These are phyloP conservation scores for Margaritispora aquatica DNA, from an alignment of 495 filamentous ascomycete genomes.

Conservation along the genomic window DNA sequence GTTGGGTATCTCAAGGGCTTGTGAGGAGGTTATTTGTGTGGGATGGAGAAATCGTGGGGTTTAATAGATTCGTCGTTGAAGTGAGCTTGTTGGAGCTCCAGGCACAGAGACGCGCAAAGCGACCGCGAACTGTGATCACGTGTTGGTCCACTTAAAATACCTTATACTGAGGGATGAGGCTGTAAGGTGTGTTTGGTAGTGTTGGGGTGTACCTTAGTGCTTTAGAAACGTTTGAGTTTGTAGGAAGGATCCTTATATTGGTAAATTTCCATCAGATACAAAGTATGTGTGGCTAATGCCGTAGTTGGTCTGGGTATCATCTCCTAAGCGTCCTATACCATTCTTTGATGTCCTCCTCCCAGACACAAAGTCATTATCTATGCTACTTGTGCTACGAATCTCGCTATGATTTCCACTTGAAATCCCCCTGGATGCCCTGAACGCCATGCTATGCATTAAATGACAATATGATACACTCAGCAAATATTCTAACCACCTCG, in stretches of 20 bases:
- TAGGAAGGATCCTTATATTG: too few species aligned
- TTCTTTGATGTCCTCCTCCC: too few species aligned
- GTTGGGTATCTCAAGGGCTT: not conserved
- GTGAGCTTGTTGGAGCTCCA: conserved; percentile 20
- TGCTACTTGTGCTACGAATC: not conserved
- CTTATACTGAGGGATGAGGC: too few species aligned
- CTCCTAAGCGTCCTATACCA: too few species aligned
- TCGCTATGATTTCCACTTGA: not conserved
- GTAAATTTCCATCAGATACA: not conserved
- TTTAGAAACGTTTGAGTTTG: too few species aligned
- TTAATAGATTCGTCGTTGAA: conserved; percentile 3
- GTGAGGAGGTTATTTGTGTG: not conserved
- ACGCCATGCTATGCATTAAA: conserved; percentile 15
- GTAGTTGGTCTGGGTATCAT: too few species aligned
- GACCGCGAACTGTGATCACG: conserved; percentile 10
- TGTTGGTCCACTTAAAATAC: not conserved
- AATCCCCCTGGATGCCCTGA: not conserved
- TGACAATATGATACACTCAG: not conserved
- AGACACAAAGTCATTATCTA: not conserved
- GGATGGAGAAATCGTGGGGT: not conserved
- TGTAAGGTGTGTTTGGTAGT: too few species aligned
- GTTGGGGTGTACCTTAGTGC: too few species aligned
- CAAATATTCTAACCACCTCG: conserved; percentile 16
- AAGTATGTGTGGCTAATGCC: too few species aligned
- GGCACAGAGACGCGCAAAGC: conserved; percentile 17